Evolutionary conservation across 805 yeast species (phyloP).

Genomic region (Wickerhamomyces pijperi): DNA sequence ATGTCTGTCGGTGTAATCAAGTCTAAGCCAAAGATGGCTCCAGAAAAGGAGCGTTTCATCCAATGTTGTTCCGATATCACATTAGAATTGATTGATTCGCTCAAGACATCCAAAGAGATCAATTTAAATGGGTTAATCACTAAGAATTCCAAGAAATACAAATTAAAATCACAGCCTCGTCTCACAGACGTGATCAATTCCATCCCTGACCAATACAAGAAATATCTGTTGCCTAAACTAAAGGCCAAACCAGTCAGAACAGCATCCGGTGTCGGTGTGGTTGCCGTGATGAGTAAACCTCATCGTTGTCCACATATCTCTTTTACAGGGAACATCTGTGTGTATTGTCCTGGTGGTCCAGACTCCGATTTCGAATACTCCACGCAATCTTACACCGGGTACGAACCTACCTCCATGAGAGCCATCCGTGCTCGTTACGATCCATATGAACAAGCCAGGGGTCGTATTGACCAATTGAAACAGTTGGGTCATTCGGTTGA

Average conservation of each 20-base stretch:
- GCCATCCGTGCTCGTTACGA: constrained; percentile 98
- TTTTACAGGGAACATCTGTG: constrained; percentile 96
- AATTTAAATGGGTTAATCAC: constrained; percentile 86
- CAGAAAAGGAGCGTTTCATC: constrained; percentile 86
- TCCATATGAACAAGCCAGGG: constrained; percentile 97
- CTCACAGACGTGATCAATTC: constrained; percentile 90
- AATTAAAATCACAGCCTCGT: constrained; percentile 84
- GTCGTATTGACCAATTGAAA: constrained; percentile 90
- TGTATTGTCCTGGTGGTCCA: constrained; percentile 98
- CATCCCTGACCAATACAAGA: constrained; percentile 92
- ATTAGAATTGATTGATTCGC: constrained; percentile 68
- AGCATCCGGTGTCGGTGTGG: constrained; percentile 97
- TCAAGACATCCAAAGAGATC: constrained; percentile 64
- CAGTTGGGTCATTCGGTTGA: constrained; percentile 95
- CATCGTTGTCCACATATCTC: constrained; percentile 99
- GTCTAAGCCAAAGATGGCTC: constrained; percentile 60
- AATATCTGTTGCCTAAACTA: constrained; percentile 80
- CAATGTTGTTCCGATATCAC: constrained; percentile 92
- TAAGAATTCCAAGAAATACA: constrained; percentile 79
- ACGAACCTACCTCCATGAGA: constrained; percentile 98
- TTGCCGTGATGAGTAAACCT: constrained; percentile 98
- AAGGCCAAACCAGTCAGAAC: constrained; percentile 99
- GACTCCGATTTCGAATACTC: constrained; percentile 97
- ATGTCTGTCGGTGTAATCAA: constrained; percentile 21
- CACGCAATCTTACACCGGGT: constrained; percentile 96